Conservation (phyloP, 2,329 filamentous ascomycete genomes). For the Alternaria sp. region DNA sequence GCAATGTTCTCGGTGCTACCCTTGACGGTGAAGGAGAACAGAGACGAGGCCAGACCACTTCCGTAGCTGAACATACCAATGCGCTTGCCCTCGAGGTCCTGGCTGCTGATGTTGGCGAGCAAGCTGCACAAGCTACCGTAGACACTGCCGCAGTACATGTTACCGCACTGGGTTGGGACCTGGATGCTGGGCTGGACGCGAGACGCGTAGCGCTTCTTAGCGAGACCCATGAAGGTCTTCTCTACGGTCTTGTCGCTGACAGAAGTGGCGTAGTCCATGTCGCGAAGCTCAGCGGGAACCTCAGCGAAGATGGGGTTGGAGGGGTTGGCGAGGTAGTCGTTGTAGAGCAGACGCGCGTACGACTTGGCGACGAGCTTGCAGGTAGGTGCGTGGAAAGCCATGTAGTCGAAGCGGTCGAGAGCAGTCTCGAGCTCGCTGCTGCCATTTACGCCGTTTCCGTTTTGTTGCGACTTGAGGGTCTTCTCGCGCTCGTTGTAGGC, state of each 20-base stretch:
- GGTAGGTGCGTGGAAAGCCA: slow-evolving; percentile 62
- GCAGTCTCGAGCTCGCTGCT: slow-evolving; percentile 52
- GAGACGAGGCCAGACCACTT: slow-evolving; percentile 58
- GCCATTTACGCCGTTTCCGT: slow-evolving; percentile 47
- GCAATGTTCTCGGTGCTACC: slow-evolving; percentile 56
- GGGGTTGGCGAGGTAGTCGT: slow-evolving; percentile 58
- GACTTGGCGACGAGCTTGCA: slow-evolving; percentile 64
- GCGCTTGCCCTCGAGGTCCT: slow-evolving; percentile 58
- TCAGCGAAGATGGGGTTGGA: slow-evolving; percentile 57
- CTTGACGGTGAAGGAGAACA: slow-evolving; percentile 58
- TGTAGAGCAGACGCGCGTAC: slow-evolving; percentile 60
- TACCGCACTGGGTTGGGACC: slow-evolving; percentile 61
- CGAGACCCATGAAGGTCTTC: slow-evolving; percentile 60
- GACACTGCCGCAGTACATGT: slow-evolving; percentile 63
- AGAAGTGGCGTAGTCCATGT: slow-evolving; percentile 55
- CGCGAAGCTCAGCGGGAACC: slow-evolving; percentile 57
- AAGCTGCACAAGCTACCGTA: slow-evolving; percentile 59
- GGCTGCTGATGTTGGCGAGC: slow-evolving; percentile 54
- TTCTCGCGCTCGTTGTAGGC: slow-evolving; percentile 59
- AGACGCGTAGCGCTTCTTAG: slow-evolving; percentile 59
- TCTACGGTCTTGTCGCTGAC: slow-evolving; percentile 60
- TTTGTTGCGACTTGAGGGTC: slow-evolving; percentile 53
- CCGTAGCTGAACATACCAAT: slow-evolving; percentile 61
- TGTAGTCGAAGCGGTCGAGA: slow-evolving; percentile 61
- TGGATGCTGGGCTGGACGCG: slow-evolving; percentile 59